These are phyloP conservation scores for Aspergillus pseudoviridinutans DNA, from an alignment of 2,329 filamentous ascomycete genomes.

Conservation along the genomic window DNA sequence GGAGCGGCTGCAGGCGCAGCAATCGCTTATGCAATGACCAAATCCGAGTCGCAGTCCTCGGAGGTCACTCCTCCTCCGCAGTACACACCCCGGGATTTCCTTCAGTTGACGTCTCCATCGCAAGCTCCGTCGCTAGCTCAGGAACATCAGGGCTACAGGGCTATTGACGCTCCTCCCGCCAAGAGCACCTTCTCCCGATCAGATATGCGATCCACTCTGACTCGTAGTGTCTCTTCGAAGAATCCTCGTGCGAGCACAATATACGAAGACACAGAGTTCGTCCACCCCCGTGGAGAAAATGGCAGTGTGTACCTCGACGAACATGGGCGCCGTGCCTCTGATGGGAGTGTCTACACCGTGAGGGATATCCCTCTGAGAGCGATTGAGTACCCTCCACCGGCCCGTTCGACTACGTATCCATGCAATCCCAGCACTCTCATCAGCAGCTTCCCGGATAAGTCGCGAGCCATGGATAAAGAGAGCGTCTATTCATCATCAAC, in stretches of 20 bases:
- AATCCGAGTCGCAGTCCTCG: slow-evolving; percentile 46
- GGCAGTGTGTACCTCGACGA: slow-evolving; percentile 25
- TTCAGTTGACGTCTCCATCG: slow-evolving; percentile 21
- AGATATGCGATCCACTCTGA: slow-evolving; percentile 27
- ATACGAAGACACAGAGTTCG: slow-evolving; percentile 37
- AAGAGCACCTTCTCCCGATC: slow-evolving; percentile 26
- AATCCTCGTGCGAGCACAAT: slow-evolving; percentile 40
- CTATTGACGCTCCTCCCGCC: slow-evolving; percentile 30
- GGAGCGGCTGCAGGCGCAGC: slow-evolving; percentile 75
- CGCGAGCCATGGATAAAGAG: slow-evolving; percentile 24
- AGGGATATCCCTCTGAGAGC: slow-evolving; percentile 35
- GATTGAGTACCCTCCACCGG: slow-evolving; percentile 36
- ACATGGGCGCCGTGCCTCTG: slow-evolving; percentile 32
- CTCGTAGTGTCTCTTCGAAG: slow-evolving; percentile 36
- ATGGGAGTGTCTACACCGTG: slow-evolving; percentile 34
- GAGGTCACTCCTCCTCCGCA: slow-evolving; percentile 21
- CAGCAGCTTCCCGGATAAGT: slow-evolving; percentile 38
- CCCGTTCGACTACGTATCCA: slow-evolving; percentile 22
- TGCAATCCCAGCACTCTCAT: slow-evolving; percentile 39
- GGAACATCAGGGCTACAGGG: slow-evolving; percentile 23
- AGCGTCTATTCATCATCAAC: slow-evolving; percentile 37
- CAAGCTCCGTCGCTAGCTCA: slow-evolving; percentile 21
- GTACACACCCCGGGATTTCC: slow-evolving; percentile 23
- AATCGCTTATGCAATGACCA: slow-evolving; percentile 70
- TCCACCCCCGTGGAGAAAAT: slow-evolving; percentile 10